These are phyloP conservation scores for Macadamia tetraphylla DNA, from an alignment of 164 flowering plant species.

Conservation along the genomic window DNA sequence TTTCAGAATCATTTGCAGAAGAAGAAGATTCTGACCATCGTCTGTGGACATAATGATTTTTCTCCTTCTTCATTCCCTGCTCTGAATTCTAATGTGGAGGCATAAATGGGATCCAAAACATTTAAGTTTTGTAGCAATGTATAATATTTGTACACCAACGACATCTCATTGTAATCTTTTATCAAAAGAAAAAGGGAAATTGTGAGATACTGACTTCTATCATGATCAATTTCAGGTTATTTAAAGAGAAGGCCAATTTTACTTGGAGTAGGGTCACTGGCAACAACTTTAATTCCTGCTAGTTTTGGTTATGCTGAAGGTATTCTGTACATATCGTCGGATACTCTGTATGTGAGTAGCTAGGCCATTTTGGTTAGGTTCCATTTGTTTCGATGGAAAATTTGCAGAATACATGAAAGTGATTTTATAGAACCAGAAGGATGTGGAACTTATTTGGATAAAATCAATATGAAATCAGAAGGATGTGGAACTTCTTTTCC, in stretches of 20 bases:
- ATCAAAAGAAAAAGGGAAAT: not conserved
- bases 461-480: too few species aligned
- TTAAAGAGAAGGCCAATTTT: constrained; percentile 47
- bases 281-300: constrained; percentile 38
- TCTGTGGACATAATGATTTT: too few species aligned
- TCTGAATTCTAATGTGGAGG: not conserved
- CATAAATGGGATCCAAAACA: not conserved
- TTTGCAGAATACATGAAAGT: too few species aligned
- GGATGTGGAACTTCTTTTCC: too few species aligned
- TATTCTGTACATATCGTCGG: constrained; percentile 6
- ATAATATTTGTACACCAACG: not conserved
- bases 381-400: too few species aligned
- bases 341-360: not conserved
- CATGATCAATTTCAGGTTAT: constrained; percentile 27
- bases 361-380: not conserved
- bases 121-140: not conserved
- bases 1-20: too few species aligned
- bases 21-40: too few species aligned
- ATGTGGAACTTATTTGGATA: too few species aligned
- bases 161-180: not conserved
- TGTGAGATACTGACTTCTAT: not conserved
- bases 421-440: too few species aligned
- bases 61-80: too few species aligned
- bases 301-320: constrained; percentile 58
- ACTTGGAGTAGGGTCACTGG: constrained; percentile 50